Conservation (phyloP, 2,329 filamentous ascomycete genomes). For the Nothomitra cinnamomea region DNA sequence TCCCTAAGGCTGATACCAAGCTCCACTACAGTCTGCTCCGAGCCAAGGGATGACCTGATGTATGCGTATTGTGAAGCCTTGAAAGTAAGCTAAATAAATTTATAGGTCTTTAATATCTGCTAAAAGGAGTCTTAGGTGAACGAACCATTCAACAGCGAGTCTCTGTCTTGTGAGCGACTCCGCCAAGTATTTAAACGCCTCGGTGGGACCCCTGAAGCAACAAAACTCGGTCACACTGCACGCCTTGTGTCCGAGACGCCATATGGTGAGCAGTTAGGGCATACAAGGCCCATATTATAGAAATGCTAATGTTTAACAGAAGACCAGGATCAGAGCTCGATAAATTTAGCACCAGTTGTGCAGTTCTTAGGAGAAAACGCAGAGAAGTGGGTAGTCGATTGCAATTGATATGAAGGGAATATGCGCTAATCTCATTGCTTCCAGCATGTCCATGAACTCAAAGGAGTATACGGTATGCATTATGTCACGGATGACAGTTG, state of each 20-base stretch:
- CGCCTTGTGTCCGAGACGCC: background rate
- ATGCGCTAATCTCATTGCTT: background rate
- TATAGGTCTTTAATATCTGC: conserved; percentile 14
- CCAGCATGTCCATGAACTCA: conserved; percentile 5
- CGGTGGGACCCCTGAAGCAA: conserved; percentile 34
- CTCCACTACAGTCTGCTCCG: conserved; percentile 27
- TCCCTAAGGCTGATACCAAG: conserved; percentile 7
- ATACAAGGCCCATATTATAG: no score
- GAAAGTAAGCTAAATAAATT: conserved; percentile 17
- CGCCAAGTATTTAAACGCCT: conserved; percentile 39
- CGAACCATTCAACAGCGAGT: conserved; percentile 18
- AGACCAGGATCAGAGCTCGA: background rate
- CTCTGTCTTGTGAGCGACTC: conserved; percentile 24
- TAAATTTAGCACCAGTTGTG: background rate
- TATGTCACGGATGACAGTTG: conserved; percentile 11
- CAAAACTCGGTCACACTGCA: conserved; percentile 15
- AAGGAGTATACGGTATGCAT: conserved; percentile 8
- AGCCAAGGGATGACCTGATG: conserved; percentile 37
- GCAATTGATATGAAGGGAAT: background rate
- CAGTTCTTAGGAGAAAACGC: background rate
- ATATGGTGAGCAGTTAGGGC: background rate
- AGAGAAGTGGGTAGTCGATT: background rate
- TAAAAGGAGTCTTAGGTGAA: background rate
- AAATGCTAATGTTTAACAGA: background rate
- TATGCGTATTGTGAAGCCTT: conserved; percentile 42